Evolutionary conservation across 331 rosid species (phyloP), one percentile per base, ranked within the genome.

Genomic region (Rosa hybrid): DNA sequence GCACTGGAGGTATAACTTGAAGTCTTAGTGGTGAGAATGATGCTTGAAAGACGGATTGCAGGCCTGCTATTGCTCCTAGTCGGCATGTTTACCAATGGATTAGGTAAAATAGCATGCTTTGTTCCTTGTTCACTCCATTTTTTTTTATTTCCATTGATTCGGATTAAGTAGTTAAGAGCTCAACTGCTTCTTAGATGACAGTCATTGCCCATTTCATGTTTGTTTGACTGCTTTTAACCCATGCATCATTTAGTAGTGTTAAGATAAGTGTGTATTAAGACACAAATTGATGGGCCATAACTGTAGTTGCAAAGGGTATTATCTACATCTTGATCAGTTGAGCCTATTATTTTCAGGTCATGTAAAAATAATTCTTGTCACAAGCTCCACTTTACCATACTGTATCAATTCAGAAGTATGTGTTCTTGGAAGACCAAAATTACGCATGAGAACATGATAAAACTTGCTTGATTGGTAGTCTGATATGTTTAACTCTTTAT

Each of bases 21-120:
- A 75, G 84, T 83, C 63, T 77, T 57, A 41, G 57, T 78, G 85
- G 91, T 81, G 76, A 67, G 25, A 44, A 90, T 86, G 94, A 90
- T 78, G 91, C 88, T 68, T 67, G 46, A 48, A 82, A 84, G 42
- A 78, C 83, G 92, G 88, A 75, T 42, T 64, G 68, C 78, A 12
- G 53, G 84, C 77, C 80, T 88, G 81, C 64, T 91, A 57, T 62
- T 89, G 56, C 86, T 92, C 72, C 60, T 83, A 5, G 8, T 85
- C 76, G 77, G 91, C 84, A 77, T 89, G 83, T 62, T 89, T 67
- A 72, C 84, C 78, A 49, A 75, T 82, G 81, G 80, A 49, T 82
- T 48, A 83, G 98, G 98, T 94, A 89, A 81, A 59, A 10, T 77
- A 10, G 14, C 30, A 30, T 60, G 42, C 72, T 41, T 20, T 18